Base-by-base conservation (phyloP, 192 early-diverging fungal genomes). In the Gigaspora rosea region DNA sequence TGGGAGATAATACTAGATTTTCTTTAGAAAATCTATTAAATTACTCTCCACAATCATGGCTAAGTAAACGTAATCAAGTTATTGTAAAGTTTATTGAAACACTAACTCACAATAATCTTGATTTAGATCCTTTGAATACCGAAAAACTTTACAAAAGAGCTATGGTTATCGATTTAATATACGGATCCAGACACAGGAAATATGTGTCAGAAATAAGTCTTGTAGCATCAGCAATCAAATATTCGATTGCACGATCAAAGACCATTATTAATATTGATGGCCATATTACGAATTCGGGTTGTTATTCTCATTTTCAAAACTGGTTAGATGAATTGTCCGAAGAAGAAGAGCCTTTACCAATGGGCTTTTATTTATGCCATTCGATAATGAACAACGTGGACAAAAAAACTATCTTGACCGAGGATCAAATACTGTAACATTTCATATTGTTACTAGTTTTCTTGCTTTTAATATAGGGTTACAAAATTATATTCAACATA, bases 371-470 rank as follows among this genome's bases (percentile, higher is more conserved):
- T 41, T 41, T 41, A 5, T 41, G 5, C 2, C 36, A 41, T 41
- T 73, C 58, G 71, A 73, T 47, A 73, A 73, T 73, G 56, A 73
- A 59, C 36, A 73, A 41, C 46, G 57, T 46, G 35, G 36, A 18
- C 56, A 73, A 59, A 59, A 73, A 49, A 73, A 73, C 58, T 73
- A 73, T 73, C 71, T 58, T 47, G 35, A 73, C 58, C 71, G 56
- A 15, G 56, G 56, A 73, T 41, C 41, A 7, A 46, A 64, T 13
- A 64, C 62, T 35, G 35, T 64, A 2, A 77, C 6, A 68, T 65
- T 59, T 57, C 57, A 65, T 41, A 41, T 41, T 41, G 36, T 49
- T 41, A 41, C 5, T 5, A 41, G 36, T 41, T 41, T 41, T 41
- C 27, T 32, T 59, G 54, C 35, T 49, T 56, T 73, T 48, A 63